Conservation (phyloP, 2,329 filamentous ascomycete genomes). For the Huntiella omanensis region DNA sequence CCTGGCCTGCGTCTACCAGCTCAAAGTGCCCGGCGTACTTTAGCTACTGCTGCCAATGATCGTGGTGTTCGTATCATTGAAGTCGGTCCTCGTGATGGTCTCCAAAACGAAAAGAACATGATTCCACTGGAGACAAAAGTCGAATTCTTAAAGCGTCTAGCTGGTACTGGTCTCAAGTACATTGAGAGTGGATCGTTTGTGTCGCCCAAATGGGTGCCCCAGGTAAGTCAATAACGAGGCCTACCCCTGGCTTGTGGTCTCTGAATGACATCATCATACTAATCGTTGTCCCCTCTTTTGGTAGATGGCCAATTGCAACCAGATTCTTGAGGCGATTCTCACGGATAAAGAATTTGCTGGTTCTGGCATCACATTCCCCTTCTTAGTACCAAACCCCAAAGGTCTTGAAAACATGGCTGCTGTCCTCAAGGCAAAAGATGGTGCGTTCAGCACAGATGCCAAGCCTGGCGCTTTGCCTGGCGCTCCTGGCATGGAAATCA, state of each 20-base stretch:
- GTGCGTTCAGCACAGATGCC: conserved; percentile 31
- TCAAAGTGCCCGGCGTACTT: conserved; percentile 5
- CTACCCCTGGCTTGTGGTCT: not conserved
- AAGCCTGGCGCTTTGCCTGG: conserved; percentile 22
- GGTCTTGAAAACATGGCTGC: conserved; percentile 45
- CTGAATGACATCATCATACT: conserved; percentile 1
- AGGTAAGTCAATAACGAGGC: conserved; percentile 30
- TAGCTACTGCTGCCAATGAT: conserved; percentile 15
- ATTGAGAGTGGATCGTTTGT: conserved; percentile 77
- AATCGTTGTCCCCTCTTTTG: not conserved
- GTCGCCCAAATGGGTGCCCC: conserved; percentile 67
- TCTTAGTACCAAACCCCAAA: conserved; percentile 60
- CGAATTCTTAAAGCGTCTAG: conserved; percentile 51
- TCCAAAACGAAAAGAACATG: conserved; percentile 63
- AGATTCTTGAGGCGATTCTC: conserved; percentile 53
- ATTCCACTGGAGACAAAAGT: conserved; percentile 59
- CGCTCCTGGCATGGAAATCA: conserved; percentile 44
- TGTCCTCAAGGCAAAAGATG: conserved; percentile 32
- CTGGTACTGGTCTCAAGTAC: conserved; percentile 46
- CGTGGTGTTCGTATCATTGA: conserved; percentile 50
- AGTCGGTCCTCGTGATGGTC: conserved; percentile 68
- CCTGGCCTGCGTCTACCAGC: not conserved
- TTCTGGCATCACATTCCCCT: conserved; percentile 51
- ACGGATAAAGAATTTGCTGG: conserved; percentile 34
- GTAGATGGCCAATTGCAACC: conserved; percentile 61